Base-by-base conservation (phyloP, 164 flowering plant genomes). In the Vitis labrusca region DNA sequence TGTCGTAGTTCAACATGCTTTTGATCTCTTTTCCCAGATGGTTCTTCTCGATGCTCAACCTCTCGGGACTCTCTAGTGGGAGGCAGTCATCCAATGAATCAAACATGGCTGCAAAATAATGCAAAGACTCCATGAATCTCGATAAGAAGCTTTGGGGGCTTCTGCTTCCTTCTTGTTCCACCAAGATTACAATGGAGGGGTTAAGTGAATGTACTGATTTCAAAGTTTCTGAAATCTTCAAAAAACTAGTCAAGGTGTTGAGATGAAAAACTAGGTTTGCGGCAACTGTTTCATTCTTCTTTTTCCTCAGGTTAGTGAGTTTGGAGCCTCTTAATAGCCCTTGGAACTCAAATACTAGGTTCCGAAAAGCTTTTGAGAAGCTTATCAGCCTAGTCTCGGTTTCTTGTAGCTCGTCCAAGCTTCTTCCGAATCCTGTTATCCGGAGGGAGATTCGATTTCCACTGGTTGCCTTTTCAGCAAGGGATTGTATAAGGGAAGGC, bases 401-500 rank as follows among this genome's bases (percentile, higher is more conserved):
- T 69, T 87, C 92, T 48, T 70, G 77, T 14, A 90, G 71, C 48
- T 90, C 88, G 48, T 87, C 91, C 62, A 75, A 7, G 78, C 50
- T 84, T 44, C 65, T 77, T 53, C 89, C 86, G 29, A 75, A 85
- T 2, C 90, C 92, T 0, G 91, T 87, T 14, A 90, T 81, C 3
- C 77, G 66, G 5, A 90, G 85, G 4, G 76, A 83, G 3, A 87
- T 77, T 19, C 54, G 64, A 12, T 78, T 78, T 8, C 63, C 64
- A 3, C 23, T 52, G 15, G 76, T 74, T 11, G 90, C 88, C 67
- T 82, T 90, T n/a, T 88, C 91, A 9, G 95, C 85, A 2, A 90
- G 85, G 11, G 95, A 88, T 50, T 90, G 95, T 2, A 90, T 87
- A 9, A 90, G 78, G 74, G 92, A 90, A 65, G 95, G 95, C 95